Base-by-base conservation (phyloP, 2,329 filamentous ascomycete genomes). In the Exophiala sideris region DNA sequence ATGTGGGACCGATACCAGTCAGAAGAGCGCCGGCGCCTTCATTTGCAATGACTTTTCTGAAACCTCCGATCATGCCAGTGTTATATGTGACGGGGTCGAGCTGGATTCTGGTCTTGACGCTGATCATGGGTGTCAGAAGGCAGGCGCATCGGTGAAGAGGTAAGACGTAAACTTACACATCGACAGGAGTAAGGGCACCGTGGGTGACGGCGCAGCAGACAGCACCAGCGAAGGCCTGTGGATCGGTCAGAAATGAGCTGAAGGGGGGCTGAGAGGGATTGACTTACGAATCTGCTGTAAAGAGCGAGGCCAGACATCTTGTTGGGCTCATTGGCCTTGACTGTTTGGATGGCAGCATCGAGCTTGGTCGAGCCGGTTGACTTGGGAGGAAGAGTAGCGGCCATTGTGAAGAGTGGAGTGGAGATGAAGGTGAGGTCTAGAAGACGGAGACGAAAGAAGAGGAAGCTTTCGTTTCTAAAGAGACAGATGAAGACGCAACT, bases 201-300 rank as follows among this genome's bases (percentile, higher is more conserved):
- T 99, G 94, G 72, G 94, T 99, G 79, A 97, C 80, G 68, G 91
- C 94, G 79, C 94, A 99, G 86, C 94, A 96, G 81, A 97, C 80
- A 68, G 94, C 94, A 79, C 94, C 94, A 69, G 94, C 91, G 69
- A 99, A 88, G 78, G 94, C 92, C 61, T 63, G 35, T 11, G 8
- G 11, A 44, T 50, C 16, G 49, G 48, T 52, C 8, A 57, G 45
- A 21, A 8, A 44, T 40, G 8, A 16, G 11, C 14, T 1, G 29
- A 36, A 39, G 11, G 46, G 3, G 12, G 10, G 9, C 40, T 36
- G 33, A 20, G 24, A 29, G 24, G 5, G 24, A 29, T 16, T 34
- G 16, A 55, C 61, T 52, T 46, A 63, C 62, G 59, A 64, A 64
- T 64, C 62, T 61, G 56, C 89, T 89, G 86, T 97, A 97, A 68